A percentile compares a stretch with the other conserved stretches of the same genome.
phyloP scores from a whole-genome alignment of 2,329 filamentous ascomycete genomes.

The Cephalotrichum gorgonifer region DNA sequence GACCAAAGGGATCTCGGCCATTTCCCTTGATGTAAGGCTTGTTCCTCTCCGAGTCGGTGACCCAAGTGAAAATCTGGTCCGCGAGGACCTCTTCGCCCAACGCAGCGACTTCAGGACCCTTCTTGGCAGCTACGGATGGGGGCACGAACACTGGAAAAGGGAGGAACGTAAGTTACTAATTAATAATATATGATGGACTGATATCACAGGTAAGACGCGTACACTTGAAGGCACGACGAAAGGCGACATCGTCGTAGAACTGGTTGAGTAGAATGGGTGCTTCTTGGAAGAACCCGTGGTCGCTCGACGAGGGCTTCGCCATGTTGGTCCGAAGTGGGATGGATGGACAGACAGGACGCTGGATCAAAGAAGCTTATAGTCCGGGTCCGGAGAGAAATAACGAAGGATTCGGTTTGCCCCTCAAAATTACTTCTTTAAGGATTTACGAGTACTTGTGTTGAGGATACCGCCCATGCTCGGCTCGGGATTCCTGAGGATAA shows the following conservation, averaged over 20 bases:
- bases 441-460: too few species aligned
- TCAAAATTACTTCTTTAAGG: too few species aligned
- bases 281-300: slow-evolving; percentile 11
- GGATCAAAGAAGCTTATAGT: too few species aligned
- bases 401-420: too few species aligned
- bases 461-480: not conserved
- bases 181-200: not conserved
- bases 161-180: not conserved
- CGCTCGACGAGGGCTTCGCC: slow-evolving; percentile 8
- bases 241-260: slow-evolving; percentile 42
- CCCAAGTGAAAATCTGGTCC: slow-evolving; percentile 37
- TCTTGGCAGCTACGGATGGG: slow-evolving; percentile 6
- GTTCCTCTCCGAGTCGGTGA: slow-evolving; percentile 56
- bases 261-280: slow-evolving; percentile 30
- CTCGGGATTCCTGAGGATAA: not conserved
- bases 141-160: not conserved
- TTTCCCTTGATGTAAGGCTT: slow-evolving; percentile 47
- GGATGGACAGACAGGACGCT: too few species aligned
- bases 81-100: slow-evolving; percentile 9
- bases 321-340: not conserved
- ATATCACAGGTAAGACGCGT: slow-evolving; percentile 14
- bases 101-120: slow-evolving; percentile 5
- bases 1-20: slow-evolving; percentile 52
- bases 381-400: too few species aligned
- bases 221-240: slow-evolving; percentile 42